Conservation (phyloP, 805 yeast species). For the Maudiozyma serrabonitensis region DNA sequence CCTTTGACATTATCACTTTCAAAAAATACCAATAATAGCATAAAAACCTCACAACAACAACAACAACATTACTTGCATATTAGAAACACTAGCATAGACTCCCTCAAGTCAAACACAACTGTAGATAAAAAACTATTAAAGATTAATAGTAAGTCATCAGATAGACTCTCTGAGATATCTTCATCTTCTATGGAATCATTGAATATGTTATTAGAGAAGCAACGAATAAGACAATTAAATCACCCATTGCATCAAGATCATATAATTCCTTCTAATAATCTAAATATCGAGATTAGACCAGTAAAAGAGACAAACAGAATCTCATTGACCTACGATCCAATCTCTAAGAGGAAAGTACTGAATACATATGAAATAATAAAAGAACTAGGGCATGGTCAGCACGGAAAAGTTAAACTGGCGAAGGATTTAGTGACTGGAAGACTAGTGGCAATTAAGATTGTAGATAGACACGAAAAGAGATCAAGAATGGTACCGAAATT, state of each 20-base stretch:
- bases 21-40: neutral
- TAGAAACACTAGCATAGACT: constrained; percentile 1
- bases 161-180: constrained; percentile 5
- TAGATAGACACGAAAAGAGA: constrained; percentile 52
- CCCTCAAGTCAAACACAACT: neutral
- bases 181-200: constrained; percentile 26
- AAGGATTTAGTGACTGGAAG: constrained; percentile 53
- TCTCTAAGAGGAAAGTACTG: constrained; percentile 67
- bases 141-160: constrained; percentile 4
- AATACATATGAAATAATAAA: constrained; percentile 83
- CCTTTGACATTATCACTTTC: constrained; percentile 1
- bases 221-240: constrained; percentile 32
- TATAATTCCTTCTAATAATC: constrained; percentile 2
- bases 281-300: constrained; percentile 6
- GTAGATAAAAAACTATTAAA: neutral
- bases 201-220: constrained; percentile 32
- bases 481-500: constrained; percentile 7
- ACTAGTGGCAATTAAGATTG: constrained; percentile 85
- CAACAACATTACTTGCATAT: neutral
- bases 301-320: constrained; percentile 84
- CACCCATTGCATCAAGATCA: constrained; percentile 35
- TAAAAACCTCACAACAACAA: neutral
- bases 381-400: constrained; percentile 94
- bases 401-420: constrained; percentile 93
- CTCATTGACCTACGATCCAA: constrained; percentile 80